Evolutionary conservation across 2,329 filamentous ascomycete species (phyloP), one percentile per base, ranked within the genome.

Genomic region (Paracoccidioides lutzii): DNA sequence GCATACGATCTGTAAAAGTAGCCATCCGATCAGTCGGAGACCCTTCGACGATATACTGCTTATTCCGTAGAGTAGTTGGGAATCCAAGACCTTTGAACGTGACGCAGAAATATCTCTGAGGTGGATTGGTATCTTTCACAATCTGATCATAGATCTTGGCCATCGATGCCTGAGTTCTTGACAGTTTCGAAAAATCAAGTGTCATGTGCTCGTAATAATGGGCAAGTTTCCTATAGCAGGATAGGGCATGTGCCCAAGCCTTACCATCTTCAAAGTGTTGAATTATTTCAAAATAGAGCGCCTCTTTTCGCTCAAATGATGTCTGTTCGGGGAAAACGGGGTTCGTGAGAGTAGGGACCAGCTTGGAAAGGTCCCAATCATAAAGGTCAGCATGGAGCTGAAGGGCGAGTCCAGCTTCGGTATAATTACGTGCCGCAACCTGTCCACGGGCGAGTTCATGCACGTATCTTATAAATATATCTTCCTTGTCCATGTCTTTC

Each of bases 381-480:
- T 96, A 95, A 4, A 95, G 76, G 61, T 96, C 90, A 1, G 91
- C 90, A 68, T 97, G 93, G 55, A 97, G 81, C 43, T 89, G 85
- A 41, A 97, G 78, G 3, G 90, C 90, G 59, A 97, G 78, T 10
- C 90, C 93, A 12, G 91, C 91, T 71, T 96, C 90, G 0, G 89
- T 87, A 60, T 84, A 82, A 64, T 95, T 93, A 57, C 85, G 79
- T 3, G 86, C 80, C 43, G 84, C 81, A 7, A 81, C 79, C 68
- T 97, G 91, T 10, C 93, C 76, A 42, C 82, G 76, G 2, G 90
- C 88, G 22, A 97, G 78, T 69, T 96, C 90, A 67, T 97, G 91
- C 12, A 97, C 90, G 65, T 97, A 96, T 61, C 90, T 85, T 60
- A 95, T 87, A 69, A 95, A 97, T 56, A 96, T 95, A 65, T 96